phyloP scores from a whole-genome alignment of 116 monocot genomes.

The Iris pallida region DNA sequence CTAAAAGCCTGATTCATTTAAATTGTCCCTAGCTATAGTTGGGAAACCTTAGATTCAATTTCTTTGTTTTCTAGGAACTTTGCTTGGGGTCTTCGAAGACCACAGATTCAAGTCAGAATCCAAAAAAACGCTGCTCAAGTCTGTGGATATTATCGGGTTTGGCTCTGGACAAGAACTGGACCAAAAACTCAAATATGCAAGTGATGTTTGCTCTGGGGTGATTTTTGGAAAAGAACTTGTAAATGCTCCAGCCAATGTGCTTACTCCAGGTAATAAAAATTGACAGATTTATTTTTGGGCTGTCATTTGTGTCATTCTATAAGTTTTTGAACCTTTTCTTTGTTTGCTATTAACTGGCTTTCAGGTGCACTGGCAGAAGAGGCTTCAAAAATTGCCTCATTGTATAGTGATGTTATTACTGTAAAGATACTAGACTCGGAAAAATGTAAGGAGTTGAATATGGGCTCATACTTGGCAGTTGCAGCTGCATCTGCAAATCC shows the following conservation, averaged over 20 bases:
- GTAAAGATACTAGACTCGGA: slow-evolving; percentile 47
- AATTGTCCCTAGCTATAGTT: too few relatives aligned
- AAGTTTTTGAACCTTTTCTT: too few relatives aligned
- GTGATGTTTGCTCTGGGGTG: slow-evolving; percentile 64
- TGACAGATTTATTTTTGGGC: neutral
- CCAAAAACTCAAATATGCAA: slow-evolving; percentile 64
- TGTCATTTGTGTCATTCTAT: slow-evolving; percentile 12
- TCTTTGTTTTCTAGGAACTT: slow-evolving; percentile 39
- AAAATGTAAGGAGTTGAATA: slow-evolving; percentile 47
- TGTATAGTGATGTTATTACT: slow-evolving; percentile 50
- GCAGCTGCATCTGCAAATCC: slow-evolving; percentile 59
- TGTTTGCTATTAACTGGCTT: neutral
- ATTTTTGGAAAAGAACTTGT: slow-evolving; percentile 91
- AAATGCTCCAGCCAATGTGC: slow-evolving; percentile 93
- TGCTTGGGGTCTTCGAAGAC: slow-evolving; percentile 81
- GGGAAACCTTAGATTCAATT: too few relatives aligned
- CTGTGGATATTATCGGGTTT: slow-evolving; percentile 81
- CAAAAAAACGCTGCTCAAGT: slow-evolving; percentile 60
- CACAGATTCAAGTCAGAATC: slow-evolving; percentile 84
- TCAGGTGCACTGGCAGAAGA: slow-evolving; percentile 79
- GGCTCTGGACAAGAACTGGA: slow-evolving; percentile 70
- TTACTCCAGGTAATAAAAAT: slow-evolving; percentile 65
- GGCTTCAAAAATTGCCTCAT: slow-evolving; percentile 75
- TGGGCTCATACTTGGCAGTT: slow-evolving; percentile 60
- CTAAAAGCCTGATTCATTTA: too few relatives aligned